Base-by-base conservation (phyloP, 176 grass and related monocot genomes). In the Melocanna baccifera region DNA sequence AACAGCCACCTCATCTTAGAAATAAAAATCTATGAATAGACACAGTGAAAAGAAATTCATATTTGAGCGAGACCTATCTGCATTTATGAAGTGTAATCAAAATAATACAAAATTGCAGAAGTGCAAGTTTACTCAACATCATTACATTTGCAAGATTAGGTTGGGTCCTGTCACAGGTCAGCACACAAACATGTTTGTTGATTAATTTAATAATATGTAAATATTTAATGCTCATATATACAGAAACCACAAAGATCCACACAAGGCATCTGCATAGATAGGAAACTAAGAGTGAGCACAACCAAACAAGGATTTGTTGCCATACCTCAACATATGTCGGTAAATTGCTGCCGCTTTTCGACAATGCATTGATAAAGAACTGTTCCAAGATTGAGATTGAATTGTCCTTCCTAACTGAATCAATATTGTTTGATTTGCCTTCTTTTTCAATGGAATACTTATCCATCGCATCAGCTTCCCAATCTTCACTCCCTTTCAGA, bases 321-420 rank as follows among this genome's bases (percentile, higher is more conserved):
- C 26, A 57, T 84, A 87, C 89, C 89, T 89, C 89, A 81, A 58
- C 78, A 85, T 81, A 73, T 69, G 88, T 63, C 1, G 93, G 75
- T 78, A 85, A 74, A 83, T 64, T 83, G 59, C 50, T 85, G 71
- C 83, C 45, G 48, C 70, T 63, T 91, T 93, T 96, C 12, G 67
- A 91, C 79, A 94, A 83, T 64, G 88, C 75, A 89, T 58, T 88
- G 66, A 90, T 84, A 83, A 99, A 94, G 67, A 99, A 99, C 42
- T 95, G 91, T 56, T 96, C 97, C 84, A 99, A 83, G 72, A 96
- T 86, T 76, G 93, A 96, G 52, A 91, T 28, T 71, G 91, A 87
- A 86, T 53, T 75, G 68, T 87, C 85, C 77, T 91, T 83, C 61
- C 70, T 76, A 88, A 81, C 82, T 67, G 77, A 87, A 76, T 78